Evolutionary conservation across 2,329 filamentous ascomycete genomes (phyloP).

Genomic region (Coniochaeta hoffmannii): DNA sequence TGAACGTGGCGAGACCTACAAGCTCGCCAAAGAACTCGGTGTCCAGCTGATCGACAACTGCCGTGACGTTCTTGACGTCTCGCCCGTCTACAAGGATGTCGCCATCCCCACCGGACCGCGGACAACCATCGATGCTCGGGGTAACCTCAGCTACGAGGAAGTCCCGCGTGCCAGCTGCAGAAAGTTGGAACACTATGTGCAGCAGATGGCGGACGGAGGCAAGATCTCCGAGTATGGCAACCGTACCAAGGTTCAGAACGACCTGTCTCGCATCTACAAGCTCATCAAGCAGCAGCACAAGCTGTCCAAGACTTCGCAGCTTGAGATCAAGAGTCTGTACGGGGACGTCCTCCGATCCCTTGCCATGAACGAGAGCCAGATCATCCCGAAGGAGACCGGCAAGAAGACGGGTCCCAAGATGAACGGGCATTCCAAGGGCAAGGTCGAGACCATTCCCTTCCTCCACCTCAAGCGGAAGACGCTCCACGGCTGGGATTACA

Average conservation of each 20-base stretch:
- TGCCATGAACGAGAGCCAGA: conserved; percentile 97
- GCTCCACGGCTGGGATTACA: conserved; percentile 96
- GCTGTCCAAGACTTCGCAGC: conserved; percentile 88
- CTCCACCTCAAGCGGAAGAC: conserved; percentile 92
- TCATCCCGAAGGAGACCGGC: conserved; percentile 79
- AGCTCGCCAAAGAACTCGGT: conserved; percentile 92
- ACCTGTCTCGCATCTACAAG: conserved; percentile 92
- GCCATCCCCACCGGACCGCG: conserved; percentile 84
- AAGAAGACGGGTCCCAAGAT: conserved; percentile 45
- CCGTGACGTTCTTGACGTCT: conserved; percentile 75
- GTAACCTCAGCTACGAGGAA: conserved; percentile 89
- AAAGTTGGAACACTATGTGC: conserved; percentile 97
- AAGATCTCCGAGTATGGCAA: conserved; percentile 99
- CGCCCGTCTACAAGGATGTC: conserved; percentile 95
- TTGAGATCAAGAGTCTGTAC: conserved; percentile 94
- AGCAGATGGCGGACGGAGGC: conserved; percentile 96
- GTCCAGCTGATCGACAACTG: conserved; percentile 95
- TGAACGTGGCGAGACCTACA: conserved; percentile 93
- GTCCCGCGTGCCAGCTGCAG: conserved; percentile 79
- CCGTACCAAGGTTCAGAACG: conserved; percentile 94
- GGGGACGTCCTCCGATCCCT: conserved; percentile 89
- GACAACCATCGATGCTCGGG: conserved; percentile 85
- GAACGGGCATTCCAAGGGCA: conserved; percentile 65
- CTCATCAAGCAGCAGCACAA: conserved; percentile 98
- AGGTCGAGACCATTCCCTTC: conserved; percentile 96